A percentile compares a stretch with the other conserved stretches of the same genome.
Evolutionary conservation across 2,329 filamentous ascomycete genomes (phyloP).

Genomic region (Alternaria brassicae): DNA sequence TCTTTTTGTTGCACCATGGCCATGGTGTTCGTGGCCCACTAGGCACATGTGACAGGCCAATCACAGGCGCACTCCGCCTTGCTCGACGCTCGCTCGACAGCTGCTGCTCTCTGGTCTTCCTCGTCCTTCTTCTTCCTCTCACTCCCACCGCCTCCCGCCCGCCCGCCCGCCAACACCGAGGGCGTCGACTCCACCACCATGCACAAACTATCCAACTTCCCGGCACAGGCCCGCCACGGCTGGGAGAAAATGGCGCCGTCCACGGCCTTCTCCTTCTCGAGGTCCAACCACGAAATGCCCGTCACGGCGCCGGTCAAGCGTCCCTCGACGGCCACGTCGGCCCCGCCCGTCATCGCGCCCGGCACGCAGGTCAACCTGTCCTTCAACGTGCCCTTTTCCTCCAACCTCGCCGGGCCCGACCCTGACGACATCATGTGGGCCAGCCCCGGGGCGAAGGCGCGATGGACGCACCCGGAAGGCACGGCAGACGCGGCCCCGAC

Average conservation of each 20-base stretch:
- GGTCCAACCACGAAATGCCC: conserved; percentile 64
- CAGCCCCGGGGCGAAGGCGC: conserved; percentile 82
- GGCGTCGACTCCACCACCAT: conserved; percentile 53
- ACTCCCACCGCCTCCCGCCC: conserved; percentile 31
- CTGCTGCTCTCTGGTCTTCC: conserved; percentile 24
- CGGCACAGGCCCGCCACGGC: conserved; percentile 70
- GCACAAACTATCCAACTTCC: conserved; percentile 74
- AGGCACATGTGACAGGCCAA: conserved; percentile 8
- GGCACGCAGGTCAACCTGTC: conserved; percentile 87
- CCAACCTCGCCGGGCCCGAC: conserved; percentile 88
- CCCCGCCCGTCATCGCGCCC: conserved; percentile 70
- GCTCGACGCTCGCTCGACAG: conserved; percentile 19
- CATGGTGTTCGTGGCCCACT: conserved; percentile 11
- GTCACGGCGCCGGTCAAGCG: conserved; percentile 63
- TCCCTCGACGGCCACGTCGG: conserved; percentile 55
- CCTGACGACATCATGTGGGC: conserved; percentile 94
- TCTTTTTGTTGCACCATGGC: conserved; percentile 7
- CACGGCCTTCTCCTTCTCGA: conserved; percentile 67
- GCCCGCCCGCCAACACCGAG: conserved; percentile 38
- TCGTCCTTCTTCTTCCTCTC: conserved; percentile 29
- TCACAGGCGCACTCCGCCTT: conserved; percentile 8
- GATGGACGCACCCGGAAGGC: conserved; percentile 92
- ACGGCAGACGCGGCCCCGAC: conserved; percentile 83
- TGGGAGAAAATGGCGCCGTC: conserved; percentile 71
- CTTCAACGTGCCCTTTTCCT: conserved; percentile 97